Evolutionary conservation across 129 eudicot species (phyloP), one percentile per base, ranked within the genome.

Genomic region (Dittrichia graveolens): DNA sequence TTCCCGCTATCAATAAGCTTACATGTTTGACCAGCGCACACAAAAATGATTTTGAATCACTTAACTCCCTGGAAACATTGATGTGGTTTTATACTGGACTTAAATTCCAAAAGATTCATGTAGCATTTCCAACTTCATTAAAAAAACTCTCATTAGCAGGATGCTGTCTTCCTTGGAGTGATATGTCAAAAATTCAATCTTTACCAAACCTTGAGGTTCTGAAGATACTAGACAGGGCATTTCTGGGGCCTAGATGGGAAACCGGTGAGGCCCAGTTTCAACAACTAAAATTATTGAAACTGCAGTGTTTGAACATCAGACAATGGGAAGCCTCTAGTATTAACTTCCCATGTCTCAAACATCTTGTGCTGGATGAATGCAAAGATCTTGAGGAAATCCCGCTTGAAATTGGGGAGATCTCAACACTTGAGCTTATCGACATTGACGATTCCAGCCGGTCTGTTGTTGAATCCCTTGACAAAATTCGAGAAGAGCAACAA

Each of bases 171-270:
- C 56, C 46, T n/a, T 86, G 88, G 84, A 66, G 69, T 4, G 6
- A 62, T 10, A 76, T 80, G 88, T 18, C 41, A 2, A 40, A 41
- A 1, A 55, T 86, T 14, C 82, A 71, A 15, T 59, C 56, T 13
- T 56, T 86, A 31, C 85, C 82, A 5, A 59, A 86, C 15, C 88
- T 86, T 37, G 85, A 83, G 58, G 79, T 60, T 62, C 83, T 83
- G 2, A 75, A 78, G 50, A 4, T 80, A 31, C 38, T 41, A 39
- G 69, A 55, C 9, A 16, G 69, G 10, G 83, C 82, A 1, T 83
- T 86, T 59, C 6, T 7, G 11, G 88, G 88, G n/a, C 37, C 56
- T 10, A 38, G 7, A 18, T 81, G 83, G 82, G 48, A 66, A 7
- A 48, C 82, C 18, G 14, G 16, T 48, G 83, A 63, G 15, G 83